Conservation (phyloP, 1,139 yeast species). For the Saccharomyces hybrid region DNA sequence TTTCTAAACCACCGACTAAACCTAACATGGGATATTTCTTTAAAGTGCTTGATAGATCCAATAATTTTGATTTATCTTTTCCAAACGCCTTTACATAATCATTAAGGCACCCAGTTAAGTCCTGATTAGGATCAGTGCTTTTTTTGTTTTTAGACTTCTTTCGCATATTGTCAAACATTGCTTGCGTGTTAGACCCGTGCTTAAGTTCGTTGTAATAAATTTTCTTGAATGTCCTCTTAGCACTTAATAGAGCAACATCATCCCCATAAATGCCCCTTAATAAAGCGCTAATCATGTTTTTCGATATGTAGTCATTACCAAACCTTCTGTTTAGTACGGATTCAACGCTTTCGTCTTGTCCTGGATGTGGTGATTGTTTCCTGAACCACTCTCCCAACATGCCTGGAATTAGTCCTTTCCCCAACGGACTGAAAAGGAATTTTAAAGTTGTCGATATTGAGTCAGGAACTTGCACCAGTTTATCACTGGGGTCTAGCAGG, state of each 20-base stretch:
- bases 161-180: slow-evolving; percentile 24
- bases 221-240: slow-evolving; percentile 47
- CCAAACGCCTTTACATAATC: slow-evolving; percentile 25
- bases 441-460: slow-evolving; percentile 34
- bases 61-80: slow-evolving; percentile 37
- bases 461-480: slow-evolving; percentile 44
- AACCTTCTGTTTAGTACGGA: slow-evolving; percentile 63
- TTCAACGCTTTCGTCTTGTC: slow-evolving; percentile 63
- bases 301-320: slow-evolving; percentile 47
- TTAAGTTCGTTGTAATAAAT: slow-evolving; percentile 49
- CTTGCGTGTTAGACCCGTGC: slow-evolving; percentile 51
- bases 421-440: slow-evolving; percentile 41
- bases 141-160: slow-evolving; percentile 8
- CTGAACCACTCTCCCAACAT: slow-evolving; percentile 34
- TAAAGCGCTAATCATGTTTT: slow-evolving; percentile 69
- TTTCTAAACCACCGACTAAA: slow-evolving; percentile 46
- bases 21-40: slow-evolving; percentile 48
- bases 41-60: slow-evolving; percentile 33
- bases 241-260: slow-evolving; percentile 60
- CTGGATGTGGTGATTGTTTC: slow-evolving; percentile 18
- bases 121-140: slow-evolving; percentile 9
- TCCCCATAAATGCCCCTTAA: slow-evolving; percentile 92
- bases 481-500: slow-evolving; percentile 38
- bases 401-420: slow-evolving; percentile 36
- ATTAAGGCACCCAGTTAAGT: slow-evolving; percentile 9